Conservation (phyloP, 2,329 filamentous ascomycete genomes). For the Apiospora malaysiana region DNA sequence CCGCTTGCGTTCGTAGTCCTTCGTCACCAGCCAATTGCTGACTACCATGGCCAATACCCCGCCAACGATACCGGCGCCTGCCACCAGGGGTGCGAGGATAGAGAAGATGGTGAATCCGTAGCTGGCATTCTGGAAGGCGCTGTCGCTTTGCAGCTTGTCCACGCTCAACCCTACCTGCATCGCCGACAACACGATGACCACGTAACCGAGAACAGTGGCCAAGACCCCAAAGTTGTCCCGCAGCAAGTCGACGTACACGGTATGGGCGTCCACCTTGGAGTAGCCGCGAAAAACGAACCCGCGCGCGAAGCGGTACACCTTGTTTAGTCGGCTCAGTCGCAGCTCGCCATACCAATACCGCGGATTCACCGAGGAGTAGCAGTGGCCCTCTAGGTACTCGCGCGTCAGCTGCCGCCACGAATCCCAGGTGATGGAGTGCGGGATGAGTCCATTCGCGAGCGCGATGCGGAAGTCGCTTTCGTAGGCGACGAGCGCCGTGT, state of each 20-base stretch:
- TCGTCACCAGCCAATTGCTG: slow-evolving; percentile 36
- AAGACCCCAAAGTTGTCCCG: slow-evolving; percentile 47
- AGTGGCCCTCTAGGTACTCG: slow-evolving; percentile 26
- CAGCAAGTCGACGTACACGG: slow-evolving; percentile 45
- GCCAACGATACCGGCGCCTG: slow-evolving; percentile 31
- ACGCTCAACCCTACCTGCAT: slow-evolving; percentile 40
- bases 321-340: slow-evolving; percentile 46
- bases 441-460: slow-evolving; percentile 41
- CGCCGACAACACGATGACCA: slow-evolving; percentile 40
- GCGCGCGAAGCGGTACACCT: slow-evolving; percentile 45
- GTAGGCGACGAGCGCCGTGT: slow-evolving; percentile 44
- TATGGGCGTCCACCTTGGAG: slow-evolving; percentile 33
- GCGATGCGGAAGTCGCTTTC: slow-evolving; percentile 48
- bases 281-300: slow-evolving; percentile 36
- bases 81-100: slow-evolving; percentile 37
- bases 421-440: slow-evolving; percentile 42
- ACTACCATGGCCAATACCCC: slow-evolving; percentile 33
- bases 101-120: slow-evolving; percentile 40
- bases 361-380: slow-evolving; percentile 38
- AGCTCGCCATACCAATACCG: slow-evolving; percentile 50
- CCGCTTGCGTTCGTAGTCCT: slow-evolving; percentile 34
- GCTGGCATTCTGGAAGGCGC: slow-evolving; percentile 37
- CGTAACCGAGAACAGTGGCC: slow-evolving; percentile 44
- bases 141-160: slow-evolving; percentile 31
- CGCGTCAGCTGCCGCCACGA: slow-evolving; percentile 35